Evolutionary conservation across 2,329 filamentous ascomycete genomes (phyloP), one percentile per base, ranked within the genome.

Genomic region (Arthrinium phaeospermum): DNA sequence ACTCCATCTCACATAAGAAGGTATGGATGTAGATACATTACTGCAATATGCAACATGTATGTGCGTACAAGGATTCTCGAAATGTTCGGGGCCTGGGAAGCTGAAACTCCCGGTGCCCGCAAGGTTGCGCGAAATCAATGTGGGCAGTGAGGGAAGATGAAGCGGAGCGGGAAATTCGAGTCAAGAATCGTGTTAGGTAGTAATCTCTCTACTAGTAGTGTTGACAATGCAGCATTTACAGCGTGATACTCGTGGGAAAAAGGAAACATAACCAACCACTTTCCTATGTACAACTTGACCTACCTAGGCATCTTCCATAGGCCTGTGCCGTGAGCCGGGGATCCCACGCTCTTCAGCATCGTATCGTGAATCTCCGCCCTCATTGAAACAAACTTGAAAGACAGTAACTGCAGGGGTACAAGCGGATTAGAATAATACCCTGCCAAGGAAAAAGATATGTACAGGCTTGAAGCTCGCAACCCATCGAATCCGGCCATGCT

Each of bases 81-180:
- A n/a, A 22, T 64, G 30, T 41, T 41, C 57, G 57, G 57, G 12
- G 57, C 57, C 57, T 64, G 22, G 57, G 57, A 14, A 64, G 34
- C 34, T 64, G 57, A 64, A 64, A 64, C 57, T 64, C 41, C 57
- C 57, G 57, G 57, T 64, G 57, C 57, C 57, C 57, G 34, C 57
- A 64, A 41, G 34, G 34, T 41, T 37, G 30, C 30, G 53, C 24
- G n/a, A 10, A 64, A n/a, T 13, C 57, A 37, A 41, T 64, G 57
- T 64, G 57, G 34, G 22, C 57, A 41, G 34, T n/a, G 16, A 64
- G 10, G 34, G 19, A 64, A 64, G 19, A 64, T 64, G 30, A 64
- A 37, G 57, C 57, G 30, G 57, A 64, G 57, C 41, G n/a, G 34
- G 19, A 13, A 64, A 64, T 64, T 64, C 34, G 57, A 64, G 19